Base-by-base conservation (phyloP, 1,284 basidiomycete species). In the Ganoderma meredithae region DNA sequence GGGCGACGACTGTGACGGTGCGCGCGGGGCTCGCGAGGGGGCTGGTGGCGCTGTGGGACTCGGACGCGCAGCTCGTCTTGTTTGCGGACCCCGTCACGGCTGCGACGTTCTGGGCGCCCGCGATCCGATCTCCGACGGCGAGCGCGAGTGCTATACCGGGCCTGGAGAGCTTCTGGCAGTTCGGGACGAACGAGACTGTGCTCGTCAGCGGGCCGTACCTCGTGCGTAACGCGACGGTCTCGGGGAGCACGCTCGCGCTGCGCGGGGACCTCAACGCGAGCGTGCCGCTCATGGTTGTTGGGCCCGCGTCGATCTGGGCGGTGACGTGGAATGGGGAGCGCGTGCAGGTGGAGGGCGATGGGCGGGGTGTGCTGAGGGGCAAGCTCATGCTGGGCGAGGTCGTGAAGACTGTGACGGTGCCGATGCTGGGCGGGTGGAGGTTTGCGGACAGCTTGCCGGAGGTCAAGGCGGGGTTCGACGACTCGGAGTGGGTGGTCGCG, bases 381-480 rank as follows among this genome's bases (percentile, higher is more conserved):
- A 64, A 67, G 6, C 68, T 82, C 15, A 41, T 43, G 25, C 69
- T 73, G 63, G 68, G 68, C 39, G 64, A 62, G 33, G 64, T 63
- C 31, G 56, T 69, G 44, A 64, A 64, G 27, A 69, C 66, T 4
- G 74, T 82, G 53, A 69, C 63, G 9, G 74, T 77, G 9, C 85
- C 85, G 43, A 72, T 65, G 62, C 79, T 93, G 70, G 79, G 77
- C 2, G 82, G 83, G 25, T 95, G 94, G 94, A 90, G 83, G 77
- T 94, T 87, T 75, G 81, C 82, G 49, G 86, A 94, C 72, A 91
- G 90, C 74, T 78, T 95, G 47, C 93, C 93, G 0, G 93, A 95
- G 80, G 83, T 90, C 15, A 74, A 79, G 47, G 62, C 70, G 0
- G 78, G 72, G 25, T 95, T 90, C 73, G 84, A 86, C 68, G 93